Evolutionary conservation across 208 protist genomes (phyloP), one percentile per base, ranked within the genome.

Genomic region (Acanthamoeba triangularis): DNA sequence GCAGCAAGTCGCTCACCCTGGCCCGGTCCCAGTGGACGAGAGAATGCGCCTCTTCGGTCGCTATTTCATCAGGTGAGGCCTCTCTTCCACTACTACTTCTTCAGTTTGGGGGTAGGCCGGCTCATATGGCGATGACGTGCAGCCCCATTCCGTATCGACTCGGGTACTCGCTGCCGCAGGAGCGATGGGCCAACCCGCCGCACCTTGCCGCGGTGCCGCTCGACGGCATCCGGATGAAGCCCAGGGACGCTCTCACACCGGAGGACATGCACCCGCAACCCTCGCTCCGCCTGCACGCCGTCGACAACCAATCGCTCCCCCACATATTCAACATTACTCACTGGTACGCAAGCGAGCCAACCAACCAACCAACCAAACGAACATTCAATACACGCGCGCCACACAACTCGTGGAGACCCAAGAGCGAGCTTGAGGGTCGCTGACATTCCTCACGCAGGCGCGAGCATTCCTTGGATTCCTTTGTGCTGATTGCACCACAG

Each of bases 21-120:
- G 52, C 23, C 5, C 18, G 8, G 35, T 23, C 47, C 37, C 90
- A 11, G 41, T 94, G 6, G 61, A 76, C 44, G 47, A 56, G 14
- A 16, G 90, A 20, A 65, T 94, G 61, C n/a, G 10, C 30, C n/a
- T 94, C 54, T 94, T 94, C 35, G 67, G 69, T 23, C 90, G 52
- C 2, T 23, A 35, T 37, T 94, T 94, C 35, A 18, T 69, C 72
- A 94, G 90, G 61, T 94, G 28, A 0, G 37, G 0, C 47, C 41
- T 13, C 33, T 90, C 28, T 61, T 35, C 18, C 18, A 13, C 18
- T 30, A 18, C 78, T 2, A 35, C 30, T 1, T 1, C 47, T 0
- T 88, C 23, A 28, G 65, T 20, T n/a, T n/a, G n/a, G n/a, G 44
- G 44, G 44, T 47, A 0, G 44, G 44, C 44, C 44, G 44, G 44